Conservation (phyloP, 768 basidiomycete genomes). For the Tylopilus cervinicoccineus region DNA sequence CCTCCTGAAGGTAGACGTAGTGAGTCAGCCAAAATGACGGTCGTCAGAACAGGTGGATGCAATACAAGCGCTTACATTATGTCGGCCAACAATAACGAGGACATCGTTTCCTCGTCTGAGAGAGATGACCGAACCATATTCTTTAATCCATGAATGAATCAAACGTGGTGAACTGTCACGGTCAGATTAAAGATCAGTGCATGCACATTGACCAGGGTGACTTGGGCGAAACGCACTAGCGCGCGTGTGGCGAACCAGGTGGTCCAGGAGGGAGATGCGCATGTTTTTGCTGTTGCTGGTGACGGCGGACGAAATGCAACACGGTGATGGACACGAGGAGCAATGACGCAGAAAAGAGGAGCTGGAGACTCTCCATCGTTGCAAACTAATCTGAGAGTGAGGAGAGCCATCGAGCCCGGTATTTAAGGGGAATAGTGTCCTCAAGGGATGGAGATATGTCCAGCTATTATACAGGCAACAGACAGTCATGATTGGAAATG, state of each 20-base stretch:
- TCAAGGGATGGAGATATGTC: no score
- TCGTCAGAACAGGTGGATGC: background rate
- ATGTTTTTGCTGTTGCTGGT: slow-evolving; percentile 5
- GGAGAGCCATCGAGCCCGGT: background rate
- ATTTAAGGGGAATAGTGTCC: background rate
- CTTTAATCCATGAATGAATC: slow-evolving; percentile 24
- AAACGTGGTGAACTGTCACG: slow-evolving; percentile 10
- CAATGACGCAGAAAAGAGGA: background rate
- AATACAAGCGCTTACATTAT: slow-evolving; percentile 9
- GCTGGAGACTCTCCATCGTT: background rate
- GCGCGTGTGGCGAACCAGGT: slow-evolving; percentile 16
- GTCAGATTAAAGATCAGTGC: background rate
- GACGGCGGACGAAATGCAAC: slow-evolving; percentile 5
- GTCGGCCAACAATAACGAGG: slow-evolving; percentile 24
- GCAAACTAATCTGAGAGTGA: no score
- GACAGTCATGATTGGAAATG: no score
- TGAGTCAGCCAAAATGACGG: no score
- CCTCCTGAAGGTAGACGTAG: slow-evolving; percentile 24
- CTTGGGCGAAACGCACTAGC: slow-evolving; percentile 10
- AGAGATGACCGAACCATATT: slow-evolving; percentile 26
- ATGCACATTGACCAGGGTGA: background rate
- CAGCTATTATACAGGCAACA: no score
- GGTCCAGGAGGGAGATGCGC: slow-evolving; percentile 19
- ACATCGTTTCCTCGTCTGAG: slow-evolving; percentile 22
- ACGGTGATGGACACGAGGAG: background rate